A percentile compares a stretch with the other conserved stretches of the same genome.
These are phyloP conservation scores for Hygrocybe punicea DNA, from an alignment of 768 basidiomycete genomes.

Conservation along the genomic window DNA sequence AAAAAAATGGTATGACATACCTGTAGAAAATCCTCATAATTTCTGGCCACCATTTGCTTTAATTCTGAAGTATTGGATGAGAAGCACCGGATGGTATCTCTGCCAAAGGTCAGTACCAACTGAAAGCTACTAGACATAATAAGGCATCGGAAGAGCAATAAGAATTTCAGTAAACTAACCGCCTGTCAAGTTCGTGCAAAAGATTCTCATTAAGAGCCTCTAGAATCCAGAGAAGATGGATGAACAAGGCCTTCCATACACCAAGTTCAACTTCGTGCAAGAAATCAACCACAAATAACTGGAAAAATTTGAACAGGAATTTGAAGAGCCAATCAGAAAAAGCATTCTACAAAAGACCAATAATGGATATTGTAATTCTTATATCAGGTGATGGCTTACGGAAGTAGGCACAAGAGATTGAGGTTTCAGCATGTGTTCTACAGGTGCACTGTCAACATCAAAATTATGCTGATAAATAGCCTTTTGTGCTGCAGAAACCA, in stretches of 20 bases:
- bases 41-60: conserved; percentile 24
- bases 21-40: conserved; percentile 35
- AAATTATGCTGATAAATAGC: conserved; percentile 2
- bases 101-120: conserved; percentile 16
- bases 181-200: conserved; percentile 15
- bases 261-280: conserved; percentile 33
- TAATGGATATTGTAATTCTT: not conserved
- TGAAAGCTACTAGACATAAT: conserved; percentile 15
- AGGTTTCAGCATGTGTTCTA: not conserved
- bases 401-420: not conserved
- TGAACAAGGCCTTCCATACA: conserved; percentile 26
- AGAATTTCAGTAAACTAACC: conserved; percentile 9
- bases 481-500: not conserved
- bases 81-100: conserved; percentile 25
- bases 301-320: conserved; percentile 17
- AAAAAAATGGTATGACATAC: conserved; percentile 4
- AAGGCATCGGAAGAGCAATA: not conserved
- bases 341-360: not conserved
- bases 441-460: not conserved
- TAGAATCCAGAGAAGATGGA: conserved; percentile 26
- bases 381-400: not conserved
- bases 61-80: conserved; percentile 23
- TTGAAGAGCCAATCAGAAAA: not conserved
- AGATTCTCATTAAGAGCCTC: conserved; percentile 3
- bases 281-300: conserved; percentile 23